Evolutionary conservation across 257 asterid species (phyloP).

Genomic region (Coffea canephora): DNA sequence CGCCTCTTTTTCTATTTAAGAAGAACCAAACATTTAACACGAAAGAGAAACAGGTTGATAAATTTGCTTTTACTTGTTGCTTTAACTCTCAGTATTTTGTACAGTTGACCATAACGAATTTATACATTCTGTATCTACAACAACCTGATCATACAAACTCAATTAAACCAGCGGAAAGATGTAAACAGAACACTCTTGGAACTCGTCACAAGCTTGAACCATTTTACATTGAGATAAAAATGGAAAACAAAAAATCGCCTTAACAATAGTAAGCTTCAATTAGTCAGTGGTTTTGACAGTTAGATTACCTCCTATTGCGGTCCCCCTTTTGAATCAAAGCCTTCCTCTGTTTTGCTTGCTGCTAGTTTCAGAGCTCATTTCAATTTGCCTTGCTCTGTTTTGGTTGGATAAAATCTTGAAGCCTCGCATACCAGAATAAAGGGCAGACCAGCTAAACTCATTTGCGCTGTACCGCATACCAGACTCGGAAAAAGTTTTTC

Average conservation of each 20-base stretch:
- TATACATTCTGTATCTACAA: constrained; percentile 34
- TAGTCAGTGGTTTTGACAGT: constrained; percentile 23
- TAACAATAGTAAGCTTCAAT: constrained; percentile 13
- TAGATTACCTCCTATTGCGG: constrained; percentile 20
- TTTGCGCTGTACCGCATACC: constrained; percentile 2
- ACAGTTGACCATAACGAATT: constrained; percentile 17
- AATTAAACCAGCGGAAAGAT: neutral
- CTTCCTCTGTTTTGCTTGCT: neutral
- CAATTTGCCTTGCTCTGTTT: constrained; percentile 18
- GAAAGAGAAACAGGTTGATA: neutral
- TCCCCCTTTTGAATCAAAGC: constrained; percentile 3
- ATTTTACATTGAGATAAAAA: constrained; percentile 23
- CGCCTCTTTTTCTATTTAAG: neutral
- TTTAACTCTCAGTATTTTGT: constrained; percentile 16
- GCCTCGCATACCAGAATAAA: constrained; percentile 8
- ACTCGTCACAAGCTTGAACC: constrained; percentile 23
- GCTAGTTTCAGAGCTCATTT: neutral
- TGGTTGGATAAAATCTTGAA: neutral
- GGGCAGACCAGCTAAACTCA: constrained; percentile 8
- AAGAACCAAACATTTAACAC: neutral
- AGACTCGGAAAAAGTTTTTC: constrained; percentile 6
- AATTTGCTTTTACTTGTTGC: constrained; percentile 5
- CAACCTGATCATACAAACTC: constrained; percentile 24
- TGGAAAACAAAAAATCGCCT: constrained; percentile 12
- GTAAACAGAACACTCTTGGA: neutral